Conservation (phyloP, 1,284 basidiomycete species). For the Melampsora americana region DNA sequence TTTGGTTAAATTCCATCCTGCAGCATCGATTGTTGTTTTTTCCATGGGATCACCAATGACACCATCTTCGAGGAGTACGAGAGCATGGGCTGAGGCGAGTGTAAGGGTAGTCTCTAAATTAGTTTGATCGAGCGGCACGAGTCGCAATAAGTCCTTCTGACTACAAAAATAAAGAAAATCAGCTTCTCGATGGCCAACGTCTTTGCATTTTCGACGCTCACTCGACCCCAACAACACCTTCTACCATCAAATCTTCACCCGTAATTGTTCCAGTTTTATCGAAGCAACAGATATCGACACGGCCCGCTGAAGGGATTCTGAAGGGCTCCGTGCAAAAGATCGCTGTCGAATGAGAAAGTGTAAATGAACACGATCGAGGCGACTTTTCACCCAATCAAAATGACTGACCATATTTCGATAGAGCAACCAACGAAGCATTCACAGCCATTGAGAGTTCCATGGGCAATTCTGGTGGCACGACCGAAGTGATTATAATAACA, state of each 20-base stretch:
- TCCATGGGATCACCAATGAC: constrained; percentile 99
- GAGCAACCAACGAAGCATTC: constrained; percentile 84
- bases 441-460: constrained; percentile 95
- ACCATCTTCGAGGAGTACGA: constrained; percentile 83
- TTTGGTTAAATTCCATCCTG: constrained; percentile 81
- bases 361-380: not conserved
- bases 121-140: constrained; percentile 74
- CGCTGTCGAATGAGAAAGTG: constrained; percentile 59
- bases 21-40: constrained; percentile 86
- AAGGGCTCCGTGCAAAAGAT: constrained; percentile 98
- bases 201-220: constrained; percentile 56
- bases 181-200: constrained; percentile 51
- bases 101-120: constrained; percentile 76
- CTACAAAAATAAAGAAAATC: constrained; percentile 36
- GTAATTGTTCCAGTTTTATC: constrained; percentile 98
- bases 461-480: constrained; percentile 89
- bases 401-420: constrained; percentile 76
- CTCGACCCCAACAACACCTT: constrained; percentile 84
- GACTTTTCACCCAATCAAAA: not conserved
- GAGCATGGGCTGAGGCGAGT: constrained; percentile 88
- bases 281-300: constrained; percentile 94
- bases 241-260: constrained; percentile 86
- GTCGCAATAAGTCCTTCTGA: constrained; percentile 60
- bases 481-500: constrained; percentile 87
- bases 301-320: constrained; percentile 86